Conservation (phyloP, 2,329 filamentous ascomycete species). For the Botrytis aclada region DNA sequence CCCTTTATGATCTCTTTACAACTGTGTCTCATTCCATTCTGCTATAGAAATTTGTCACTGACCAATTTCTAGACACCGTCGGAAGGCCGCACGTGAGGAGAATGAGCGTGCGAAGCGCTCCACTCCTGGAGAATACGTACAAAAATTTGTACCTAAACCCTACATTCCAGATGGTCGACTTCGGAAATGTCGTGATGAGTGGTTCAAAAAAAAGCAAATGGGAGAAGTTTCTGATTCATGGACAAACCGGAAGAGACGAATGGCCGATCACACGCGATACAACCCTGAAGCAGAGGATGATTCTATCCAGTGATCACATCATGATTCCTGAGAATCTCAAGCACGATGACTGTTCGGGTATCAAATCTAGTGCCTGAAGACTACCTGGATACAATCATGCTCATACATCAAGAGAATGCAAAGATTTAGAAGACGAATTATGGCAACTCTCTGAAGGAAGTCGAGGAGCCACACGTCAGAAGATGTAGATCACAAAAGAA, state of each 20-base stretch:
- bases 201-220: background rate
- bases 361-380: background rate
- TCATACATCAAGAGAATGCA: background rate
- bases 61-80: background rate
- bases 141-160: background rate
- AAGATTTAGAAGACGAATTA: rapidly evolving
- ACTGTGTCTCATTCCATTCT: background rate
- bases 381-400: background rate
- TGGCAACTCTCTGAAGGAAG: background rate
- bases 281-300: background rate
- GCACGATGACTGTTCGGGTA: background rate
- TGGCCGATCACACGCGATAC: background rate
- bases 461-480: background rate
- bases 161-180: background rate
- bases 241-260: background rate
- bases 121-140: background rate
- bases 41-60: background rate
- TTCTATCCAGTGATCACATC: background rate
- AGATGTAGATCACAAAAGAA: background rate
- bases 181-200: background rate
- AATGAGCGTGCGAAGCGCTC: background rate
- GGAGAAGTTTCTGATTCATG: background rate
- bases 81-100: background rate
- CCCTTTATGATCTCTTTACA: background rate
- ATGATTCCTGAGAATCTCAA: background rate